Evolutionary conservation across 371 early-diverging fungal genomes (phyloP).

Genomic region (Apophysomyces sp.): DNA sequence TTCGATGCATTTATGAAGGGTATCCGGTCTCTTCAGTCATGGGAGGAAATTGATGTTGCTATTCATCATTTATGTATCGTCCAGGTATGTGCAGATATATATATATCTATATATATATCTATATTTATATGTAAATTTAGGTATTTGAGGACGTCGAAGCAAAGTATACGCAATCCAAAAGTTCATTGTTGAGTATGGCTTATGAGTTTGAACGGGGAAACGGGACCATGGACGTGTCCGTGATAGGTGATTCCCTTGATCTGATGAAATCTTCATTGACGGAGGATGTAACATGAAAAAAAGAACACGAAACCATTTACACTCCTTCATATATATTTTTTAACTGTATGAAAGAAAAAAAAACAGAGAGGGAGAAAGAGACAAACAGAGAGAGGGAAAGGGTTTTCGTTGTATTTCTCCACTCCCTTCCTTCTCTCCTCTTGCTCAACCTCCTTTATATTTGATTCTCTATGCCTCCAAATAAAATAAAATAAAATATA

Average conservation of each 20-base stretch:
- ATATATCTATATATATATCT: background rate
- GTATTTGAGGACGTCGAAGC: slow-evolving; percentile 56
- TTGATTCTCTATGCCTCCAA: background rate
- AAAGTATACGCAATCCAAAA: slow-evolving; percentile 18
- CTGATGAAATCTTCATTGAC: background rate
- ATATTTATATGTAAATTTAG: slow-evolving; percentile 11
- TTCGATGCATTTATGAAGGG: slow-evolving; percentile 57
- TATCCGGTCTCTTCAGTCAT: slow-evolving; percentile 42
- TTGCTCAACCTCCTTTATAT: background rate
- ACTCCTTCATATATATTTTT: background rate
- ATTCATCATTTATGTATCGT: slow-evolving; percentile 54
- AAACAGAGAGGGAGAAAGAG: background rate
- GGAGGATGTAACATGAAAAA: background rate
- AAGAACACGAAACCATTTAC: background rate
- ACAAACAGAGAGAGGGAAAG: too few species aligned
- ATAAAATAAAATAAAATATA: background rate
- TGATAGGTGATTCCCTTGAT: slow-evolving; percentile 8
- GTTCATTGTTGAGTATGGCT: slow-evolving; percentile 25
- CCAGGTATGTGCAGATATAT: slow-evolving; percentile 34
- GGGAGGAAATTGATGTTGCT: slow-evolving; percentile 54
- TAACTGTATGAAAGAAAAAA: background rate
- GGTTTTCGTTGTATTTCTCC: too few species aligned
- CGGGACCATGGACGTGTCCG: slow-evolving; percentile 37
- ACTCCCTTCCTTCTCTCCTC: background rate
- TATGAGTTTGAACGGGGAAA: slow-evolving; percentile 57